These are phyloP conservation scores for Saccharum officinarum DNA, from an alignment of 176 grass and related monocot genomes.

Conservation along the genomic window DNA sequence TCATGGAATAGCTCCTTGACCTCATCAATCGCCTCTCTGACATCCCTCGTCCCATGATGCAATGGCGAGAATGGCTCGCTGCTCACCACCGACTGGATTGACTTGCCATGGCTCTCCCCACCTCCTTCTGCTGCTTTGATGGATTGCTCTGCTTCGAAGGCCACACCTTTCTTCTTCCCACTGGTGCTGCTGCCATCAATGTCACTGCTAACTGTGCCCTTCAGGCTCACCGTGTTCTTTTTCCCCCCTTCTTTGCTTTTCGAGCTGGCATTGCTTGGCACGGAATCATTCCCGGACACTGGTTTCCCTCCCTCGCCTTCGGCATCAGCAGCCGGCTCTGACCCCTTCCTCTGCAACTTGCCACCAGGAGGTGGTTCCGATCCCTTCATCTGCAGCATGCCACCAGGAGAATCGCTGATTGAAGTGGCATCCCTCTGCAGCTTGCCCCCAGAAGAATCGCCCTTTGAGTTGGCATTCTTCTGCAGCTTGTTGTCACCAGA, in stretches of 20 bases:
- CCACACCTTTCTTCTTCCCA: constrained; percentile 45
- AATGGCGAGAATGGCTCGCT: constrained; percentile 41
- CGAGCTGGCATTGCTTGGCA: constrained; percentile 16
- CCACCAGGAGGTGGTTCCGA: neutral
- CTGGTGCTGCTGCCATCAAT: constrained; percentile 13
- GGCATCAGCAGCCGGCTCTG: neutral
- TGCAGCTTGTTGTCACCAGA: constrained; percentile 6
- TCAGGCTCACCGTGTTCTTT: constrained; percentile 30
- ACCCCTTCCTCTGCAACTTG: constrained; percentile 9
- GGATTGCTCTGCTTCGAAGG: constrained; percentile 45
- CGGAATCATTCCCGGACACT: neutral
- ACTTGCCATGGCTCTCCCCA: constrained; percentile 36
- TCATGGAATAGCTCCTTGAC: constrained; percentile 57
- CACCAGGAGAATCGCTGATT: neutral
- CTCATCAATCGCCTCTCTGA: constrained; percentile 58
- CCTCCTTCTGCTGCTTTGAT: neutral
- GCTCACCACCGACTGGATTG: constrained; percentile 12
- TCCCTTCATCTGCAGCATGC: constrained; percentile 12
- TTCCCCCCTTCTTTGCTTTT: constrained; percentile 39
- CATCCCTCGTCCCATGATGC: constrained; percentile 44
- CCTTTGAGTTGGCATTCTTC: neutral
- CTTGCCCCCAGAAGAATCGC: constrained; percentile 5
- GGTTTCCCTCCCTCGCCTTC: neutral
- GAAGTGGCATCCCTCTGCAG: neutral
- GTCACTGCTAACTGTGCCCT: neutral